phyloP scores from a whole-genome alignment of 352 stramenopile genomes.

The Globisporangium paddicum region DNA sequence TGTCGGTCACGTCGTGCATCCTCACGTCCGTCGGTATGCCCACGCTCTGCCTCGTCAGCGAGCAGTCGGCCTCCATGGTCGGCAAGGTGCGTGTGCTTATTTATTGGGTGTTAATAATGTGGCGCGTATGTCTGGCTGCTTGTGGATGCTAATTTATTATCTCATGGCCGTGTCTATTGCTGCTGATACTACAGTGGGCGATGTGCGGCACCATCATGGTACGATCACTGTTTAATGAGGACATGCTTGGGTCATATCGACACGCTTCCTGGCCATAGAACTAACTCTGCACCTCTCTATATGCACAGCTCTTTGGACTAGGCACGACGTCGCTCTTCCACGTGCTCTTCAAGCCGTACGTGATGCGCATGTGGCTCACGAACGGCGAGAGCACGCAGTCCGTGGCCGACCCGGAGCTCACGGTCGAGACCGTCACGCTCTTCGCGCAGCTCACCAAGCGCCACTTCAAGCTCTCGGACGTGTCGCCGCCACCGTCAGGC shows the following conservation, averaged over 20 bases:
- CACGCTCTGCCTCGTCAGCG: constrained; percentile 61
- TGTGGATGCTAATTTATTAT: background rate
- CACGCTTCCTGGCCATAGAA: background rate
- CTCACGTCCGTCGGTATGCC: constrained; percentile 83
- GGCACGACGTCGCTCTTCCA: constrained; percentile 83
- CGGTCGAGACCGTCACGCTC: constrained; percentile 67
- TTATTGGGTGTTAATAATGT: too few species aligned
- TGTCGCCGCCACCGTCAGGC: constrained; percentile 35
- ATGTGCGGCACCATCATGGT: constrained; percentile 88
- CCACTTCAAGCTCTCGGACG: constrained; percentile 61
- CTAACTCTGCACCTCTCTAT: background rate
- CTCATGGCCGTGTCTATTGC: background rate
- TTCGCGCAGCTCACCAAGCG: constrained; percentile 48
- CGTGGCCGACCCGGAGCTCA: constrained; percentile 33
- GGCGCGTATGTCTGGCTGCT: background rate
- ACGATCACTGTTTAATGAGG: background rate
- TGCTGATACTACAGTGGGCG: constrained; percentile 42
- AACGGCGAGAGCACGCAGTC: constrained; percentile 7
- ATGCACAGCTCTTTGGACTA: constrained; percentile 59
- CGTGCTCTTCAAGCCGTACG: constrained; percentile 83
- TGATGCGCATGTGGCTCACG: constrained; percentile 75
- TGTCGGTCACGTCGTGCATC: constrained; percentile 78
- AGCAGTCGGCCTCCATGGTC: constrained; percentile 64
- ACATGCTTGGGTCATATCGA: background rate
- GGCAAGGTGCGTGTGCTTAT: constrained; percentile 45